Percentiles rank a stretch among this genome's conserved stretches.
These are phyloP conservation scores for Cladosporium colombiae DNA, from an alignment of 2,329 filamentous ascomycete genomes.

Conservation along the genomic window DNA sequence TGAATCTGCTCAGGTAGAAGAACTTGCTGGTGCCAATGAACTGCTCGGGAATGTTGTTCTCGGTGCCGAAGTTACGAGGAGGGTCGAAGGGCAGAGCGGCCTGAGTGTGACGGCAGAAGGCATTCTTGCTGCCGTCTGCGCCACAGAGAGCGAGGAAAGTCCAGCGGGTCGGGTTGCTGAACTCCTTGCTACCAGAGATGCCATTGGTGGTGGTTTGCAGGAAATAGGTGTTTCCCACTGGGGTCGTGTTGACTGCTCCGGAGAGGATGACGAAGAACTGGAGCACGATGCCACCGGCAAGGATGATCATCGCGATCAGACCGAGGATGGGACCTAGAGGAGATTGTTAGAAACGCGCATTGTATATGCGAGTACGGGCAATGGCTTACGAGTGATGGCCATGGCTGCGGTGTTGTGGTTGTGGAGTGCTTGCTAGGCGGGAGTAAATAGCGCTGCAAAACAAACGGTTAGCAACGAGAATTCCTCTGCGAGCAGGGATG, in stretches of 20 bases:
- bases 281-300: conserved; percentile 62
- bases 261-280: conserved; percentile 67
- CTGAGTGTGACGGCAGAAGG: conserved; percentile 63
- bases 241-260: conserved; percentile 54
- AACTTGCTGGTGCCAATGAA: conserved; percentile 64
- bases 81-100: conserved; percentile 68
- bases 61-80: conserved; percentile 60
- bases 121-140: conserved; percentile 53
- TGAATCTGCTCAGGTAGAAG: conserved; percentile 87
- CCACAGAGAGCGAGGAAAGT: conserved; percentile 87
- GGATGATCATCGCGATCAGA: conserved; percentile 60
- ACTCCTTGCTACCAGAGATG: conserved; percentile 65
- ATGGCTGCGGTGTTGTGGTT: conserved; percentile 13
- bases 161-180: conserved; percentile 70
- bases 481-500: background rate
- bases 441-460: conserved; percentile 5
- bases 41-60: conserved; percentile 51
- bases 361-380: background rate
- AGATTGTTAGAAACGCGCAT: conserved; percentile 3
- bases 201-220: conserved; percentile 73
- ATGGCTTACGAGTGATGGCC: conserved; percentile 12
- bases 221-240: conserved; percentile 79
- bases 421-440: background rate
- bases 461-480: conserved; percentile 8
- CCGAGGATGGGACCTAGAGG: conserved; percentile 57